A percentile compares a stretch with the other conserved stretches of the same genome.
These are phyloP conservation scores for Citrus medica DNA, from an alignment of 345 rosid species.

Conservation along the genomic window DNA sequence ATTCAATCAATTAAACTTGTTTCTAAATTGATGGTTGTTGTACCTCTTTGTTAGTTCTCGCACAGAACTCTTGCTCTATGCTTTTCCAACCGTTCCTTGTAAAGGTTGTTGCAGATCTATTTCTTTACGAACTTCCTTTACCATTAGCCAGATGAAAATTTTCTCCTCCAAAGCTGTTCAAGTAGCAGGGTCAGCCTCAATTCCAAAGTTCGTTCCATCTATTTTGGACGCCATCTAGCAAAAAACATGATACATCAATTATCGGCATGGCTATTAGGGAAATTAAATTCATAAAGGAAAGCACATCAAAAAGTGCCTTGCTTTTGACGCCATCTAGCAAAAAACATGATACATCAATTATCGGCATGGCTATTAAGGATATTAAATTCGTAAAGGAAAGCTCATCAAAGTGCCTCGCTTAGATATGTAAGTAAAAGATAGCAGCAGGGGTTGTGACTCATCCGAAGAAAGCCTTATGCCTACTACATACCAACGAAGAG, in stretches of 20 bases:
- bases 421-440: neutral
- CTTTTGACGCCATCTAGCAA: neutral
- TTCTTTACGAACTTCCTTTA: conserved; percentile 11
- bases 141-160: conserved; percentile 4
- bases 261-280: neutral
- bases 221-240: neutral
- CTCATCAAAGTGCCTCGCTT: neutral
- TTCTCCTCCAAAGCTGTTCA: conserved; percentile 14
- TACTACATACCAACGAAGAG: neutral
- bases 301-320: neutral
- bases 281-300: neutral
- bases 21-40: conserved; percentile 1
- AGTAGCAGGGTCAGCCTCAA: conserved; percentile 1
- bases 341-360: neutral
- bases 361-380: neutral
- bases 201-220: too few relatives aligned
- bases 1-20: conserved; percentile 6
- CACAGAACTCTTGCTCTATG: neutral
- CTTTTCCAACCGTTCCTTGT: conserved; percentile 11
- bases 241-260: neutral
- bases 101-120: conserved; percentile 7
- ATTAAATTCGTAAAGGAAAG: neutral
- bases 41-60: conserved; percentile 3
- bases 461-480: neutral
- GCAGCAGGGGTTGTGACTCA: neutral